phyloP scores from a whole-genome alignment of 208 protist genomes.

The Crithidia expoeki region DNA sequence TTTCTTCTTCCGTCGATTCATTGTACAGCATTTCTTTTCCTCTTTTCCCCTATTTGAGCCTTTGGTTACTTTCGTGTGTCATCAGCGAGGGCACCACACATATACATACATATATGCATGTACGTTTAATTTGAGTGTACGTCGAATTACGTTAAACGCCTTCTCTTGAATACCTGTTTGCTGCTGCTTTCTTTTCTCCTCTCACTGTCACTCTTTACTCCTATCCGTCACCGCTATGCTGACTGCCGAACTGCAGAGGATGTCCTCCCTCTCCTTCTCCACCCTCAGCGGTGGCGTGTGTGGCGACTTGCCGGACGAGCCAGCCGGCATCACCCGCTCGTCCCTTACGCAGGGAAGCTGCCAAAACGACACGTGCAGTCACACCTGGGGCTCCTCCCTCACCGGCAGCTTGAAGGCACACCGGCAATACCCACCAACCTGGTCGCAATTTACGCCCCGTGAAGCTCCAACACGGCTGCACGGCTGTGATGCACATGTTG shows the following conservation, averaged over 20 bases:
- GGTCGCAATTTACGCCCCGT: neutral
- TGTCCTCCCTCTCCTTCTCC: conserved; percentile 6
- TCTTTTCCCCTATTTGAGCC: no score
- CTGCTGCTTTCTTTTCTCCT: neutral
- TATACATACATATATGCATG: neutral
- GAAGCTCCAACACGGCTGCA: neutral
- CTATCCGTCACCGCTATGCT: neutral
- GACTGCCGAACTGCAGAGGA: neutral
- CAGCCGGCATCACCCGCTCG: conserved; percentile 24
- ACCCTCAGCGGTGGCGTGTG: conserved; percentile 11
- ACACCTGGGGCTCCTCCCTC: conserved; percentile 12
- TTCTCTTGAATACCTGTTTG: neutral
- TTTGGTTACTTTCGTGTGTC: no score
- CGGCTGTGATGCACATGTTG: neutral
- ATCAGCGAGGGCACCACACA: no score
- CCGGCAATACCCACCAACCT: neutral
- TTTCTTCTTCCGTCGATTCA: no score
- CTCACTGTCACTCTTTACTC: neutral
- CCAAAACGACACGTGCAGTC: conserved; percentile 13
- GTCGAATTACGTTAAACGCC: neutral
- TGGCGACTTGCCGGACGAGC: conserved; percentile 13
- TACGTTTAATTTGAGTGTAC: neutral
- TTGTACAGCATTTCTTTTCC: no score
- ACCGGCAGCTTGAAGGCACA: neutral
- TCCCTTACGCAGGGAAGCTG: conserved; percentile 18